These are phyloP conservation scores for Saxophila tyrrhenica DNA, from an alignment of 495 filamentous ascomycete genomes.

Conservation along the genomic window DNA sequence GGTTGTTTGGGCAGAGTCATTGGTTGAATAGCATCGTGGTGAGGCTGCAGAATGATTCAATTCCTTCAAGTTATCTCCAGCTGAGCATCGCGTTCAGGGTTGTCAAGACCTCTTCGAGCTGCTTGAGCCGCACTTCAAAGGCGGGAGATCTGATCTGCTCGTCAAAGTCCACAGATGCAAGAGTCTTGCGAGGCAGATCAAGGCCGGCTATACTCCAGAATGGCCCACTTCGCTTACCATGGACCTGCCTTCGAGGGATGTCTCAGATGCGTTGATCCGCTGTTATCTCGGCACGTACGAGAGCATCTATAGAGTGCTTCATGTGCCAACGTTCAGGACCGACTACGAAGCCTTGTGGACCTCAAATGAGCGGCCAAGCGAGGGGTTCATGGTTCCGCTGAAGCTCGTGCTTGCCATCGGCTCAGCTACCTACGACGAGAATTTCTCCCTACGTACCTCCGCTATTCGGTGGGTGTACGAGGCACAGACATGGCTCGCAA, in stretches of 20 bases:
- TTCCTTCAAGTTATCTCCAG: too few relatives aligned
- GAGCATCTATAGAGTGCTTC: constrained; percentile 45
- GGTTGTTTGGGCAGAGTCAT: neutral
- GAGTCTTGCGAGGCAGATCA: neutral
- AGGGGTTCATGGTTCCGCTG: neutral
- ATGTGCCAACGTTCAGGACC: constrained; percentile 43
- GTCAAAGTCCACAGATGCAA: neutral
- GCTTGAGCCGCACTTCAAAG: neutral
- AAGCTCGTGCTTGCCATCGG: neutral
- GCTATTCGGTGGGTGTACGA: constrained; percentile 43
- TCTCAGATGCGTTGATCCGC: constrained; percentile 41
- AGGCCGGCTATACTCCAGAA: neutral
- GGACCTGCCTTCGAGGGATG: neutral
- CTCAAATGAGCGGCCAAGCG: constrained; percentile 22
- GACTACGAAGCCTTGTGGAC: constrained; percentile 45
- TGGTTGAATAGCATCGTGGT: neutral
- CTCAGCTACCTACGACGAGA: neutral
- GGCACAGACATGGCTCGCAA: constrained; percentile 45
- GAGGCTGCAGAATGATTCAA: too few relatives aligned
- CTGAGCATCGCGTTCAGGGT: neutral
- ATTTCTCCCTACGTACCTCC: constrained; percentile 25
- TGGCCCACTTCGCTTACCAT: neutral
- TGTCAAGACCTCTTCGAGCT: neutral
- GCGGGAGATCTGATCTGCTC: neutral
- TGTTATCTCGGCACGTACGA: constrained; percentile 49